Conservation (phyloP, 768 basidiomycete species). For the Boletus rubescentipes region DNA sequence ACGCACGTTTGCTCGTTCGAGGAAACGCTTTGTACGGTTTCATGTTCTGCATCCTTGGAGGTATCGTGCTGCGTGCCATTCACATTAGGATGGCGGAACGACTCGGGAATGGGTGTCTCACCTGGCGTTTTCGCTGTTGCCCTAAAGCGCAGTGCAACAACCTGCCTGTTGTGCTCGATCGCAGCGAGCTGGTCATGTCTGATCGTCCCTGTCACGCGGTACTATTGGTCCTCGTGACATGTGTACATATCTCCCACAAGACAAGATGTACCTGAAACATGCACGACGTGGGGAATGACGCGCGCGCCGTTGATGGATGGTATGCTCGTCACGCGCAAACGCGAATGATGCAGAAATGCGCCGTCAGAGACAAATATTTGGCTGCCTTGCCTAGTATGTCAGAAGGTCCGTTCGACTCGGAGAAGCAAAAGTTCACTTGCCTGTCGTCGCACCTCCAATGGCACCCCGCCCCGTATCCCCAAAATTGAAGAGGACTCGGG, state of each 20-base stretch:
- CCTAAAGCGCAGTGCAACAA: conserved; percentile 68
- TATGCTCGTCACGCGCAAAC: conserved; percentile 80
- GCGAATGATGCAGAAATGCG: conserved; percentile 82
- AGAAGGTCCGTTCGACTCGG: not conserved
- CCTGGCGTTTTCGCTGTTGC: conserved; percentile 53
- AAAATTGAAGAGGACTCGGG: conserved; percentile 70
- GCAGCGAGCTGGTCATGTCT: conserved; percentile 81
- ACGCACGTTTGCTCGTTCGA: too few relatives aligned
- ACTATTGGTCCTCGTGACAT: too few relatives aligned
- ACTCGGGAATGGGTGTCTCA: conserved; percentile 24
- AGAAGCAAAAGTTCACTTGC: conserved; percentile 39
- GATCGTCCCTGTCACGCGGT: conserved; percentile 85
- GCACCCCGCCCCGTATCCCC: conserved; percentile 88
- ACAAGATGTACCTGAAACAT: conserved; percentile 66
- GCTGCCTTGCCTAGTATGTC: conserved; percentile 47
- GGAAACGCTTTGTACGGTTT: too few relatives aligned
- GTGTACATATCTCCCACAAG: too few relatives aligned
- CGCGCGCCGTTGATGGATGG: conserved; percentile 52
- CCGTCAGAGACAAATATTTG: conserved; percentile 84
- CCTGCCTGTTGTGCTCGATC: conserved; percentile 67
- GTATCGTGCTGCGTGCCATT: too few relatives aligned
- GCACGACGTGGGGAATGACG: conserved; percentile 75
- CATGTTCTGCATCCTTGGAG: too few relatives aligned
- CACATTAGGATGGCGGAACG: too few relatives aligned
- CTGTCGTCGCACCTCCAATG: conserved; percentile 66